phyloP scores from a whole-genome alignment of 1,284 basidiomycete species.

The Trichosporon sp. region DNA sequence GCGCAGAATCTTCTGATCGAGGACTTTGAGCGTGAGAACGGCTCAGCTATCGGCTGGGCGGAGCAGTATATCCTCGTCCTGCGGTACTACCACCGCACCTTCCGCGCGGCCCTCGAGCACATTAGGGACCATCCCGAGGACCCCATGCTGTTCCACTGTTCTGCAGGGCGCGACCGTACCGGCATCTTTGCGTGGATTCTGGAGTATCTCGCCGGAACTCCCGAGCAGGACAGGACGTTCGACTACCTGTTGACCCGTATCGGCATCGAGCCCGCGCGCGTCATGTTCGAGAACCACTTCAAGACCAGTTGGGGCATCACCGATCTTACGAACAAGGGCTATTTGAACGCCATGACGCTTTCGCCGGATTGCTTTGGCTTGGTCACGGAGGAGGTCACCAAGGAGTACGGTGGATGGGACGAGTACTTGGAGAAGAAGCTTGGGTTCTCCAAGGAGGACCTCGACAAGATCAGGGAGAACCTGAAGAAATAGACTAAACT shows the following conservation, averaged over 20 bases:
- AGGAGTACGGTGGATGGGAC: constrained; percentile 29
- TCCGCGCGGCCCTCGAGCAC: constrained; percentile 29
- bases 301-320: not conserved
- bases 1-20: constrained; percentile 8
- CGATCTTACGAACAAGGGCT: constrained; percentile 19
- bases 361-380: constrained; percentile 19
- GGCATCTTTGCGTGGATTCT: constrained; percentile 28
- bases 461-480: constrained; percentile 26
- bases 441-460: constrained; percentile 22
- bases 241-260: constrained; percentile 32
- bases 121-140: constrained; percentile 21
- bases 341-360: constrained; percentile 24
- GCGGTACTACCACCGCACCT: constrained; percentile 15
- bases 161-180: constrained; percentile 32
- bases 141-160: constrained; percentile 32
- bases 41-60: constrained; percentile 23
- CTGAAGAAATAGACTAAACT: constrained; percentile 18
- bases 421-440: constrained; percentile 23
- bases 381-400: constrained; percentile 15
- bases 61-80: constrained; percentile 22
- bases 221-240: constrained; percentile 16
- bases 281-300: constrained; percentile 19
- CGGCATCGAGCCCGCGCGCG: constrained; percentile 32
- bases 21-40: constrained; percentile 27
- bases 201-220: constrained; percentile 28